Percentiles rank a stretch among this genome's conserved stretches.
These are phyloP conservation scores for Crepidotus variabilis DNA, from an alignment of 768 basidiomycete species.

Conservation along the genomic window DNA sequence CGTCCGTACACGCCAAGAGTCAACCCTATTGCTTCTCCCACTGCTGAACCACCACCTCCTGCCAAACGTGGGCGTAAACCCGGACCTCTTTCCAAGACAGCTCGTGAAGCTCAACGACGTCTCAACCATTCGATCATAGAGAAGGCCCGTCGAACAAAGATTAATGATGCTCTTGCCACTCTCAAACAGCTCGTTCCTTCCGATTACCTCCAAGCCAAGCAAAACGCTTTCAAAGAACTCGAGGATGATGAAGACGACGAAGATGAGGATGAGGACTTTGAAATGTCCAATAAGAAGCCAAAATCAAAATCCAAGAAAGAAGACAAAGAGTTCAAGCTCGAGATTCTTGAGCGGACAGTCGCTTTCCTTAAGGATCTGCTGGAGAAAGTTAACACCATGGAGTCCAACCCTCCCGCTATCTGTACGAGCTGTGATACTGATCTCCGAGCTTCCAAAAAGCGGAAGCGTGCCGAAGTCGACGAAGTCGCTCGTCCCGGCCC, in stretches of 20 bases:
- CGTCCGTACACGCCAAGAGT: slow-evolving; percentile 11
- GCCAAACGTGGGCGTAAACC: slow-evolving; percentile 73
- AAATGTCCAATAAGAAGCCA: slow-evolving; percentile 25
- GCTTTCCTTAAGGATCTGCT: slow-evolving; percentile 72
- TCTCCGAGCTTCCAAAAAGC: slow-evolving; percentile 11
- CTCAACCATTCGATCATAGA: slow-evolving; percentile 95
- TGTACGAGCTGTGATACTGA: slow-evolving; percentile 22
- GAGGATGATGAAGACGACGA: slow-evolving; percentile 22
- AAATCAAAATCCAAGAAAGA: slow-evolving; percentile 41
- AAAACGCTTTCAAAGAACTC: slow-evolving; percentile 6
- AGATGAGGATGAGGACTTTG: slow-evolving; percentile 33
- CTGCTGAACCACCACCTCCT: slow-evolving; percentile 16
- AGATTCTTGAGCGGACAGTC: slow-evolving; percentile 83
- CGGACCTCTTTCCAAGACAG: slow-evolving; percentile 66
- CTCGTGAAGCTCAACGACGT: slow-evolving; percentile 84
- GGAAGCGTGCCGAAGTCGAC: slow-evolving; percentile 10
- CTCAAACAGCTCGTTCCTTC: slow-evolving; percentile 75
- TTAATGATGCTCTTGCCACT: slow-evolving; percentile 84
- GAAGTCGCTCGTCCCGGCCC: slow-evolving; percentile 3
- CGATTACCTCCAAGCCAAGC: slow-evolving; percentile 33
- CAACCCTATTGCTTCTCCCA: slow-evolving; percentile 3
- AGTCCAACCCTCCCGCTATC: slow-evolving; percentile 20
- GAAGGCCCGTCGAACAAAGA: slow-evolving; percentile 90
- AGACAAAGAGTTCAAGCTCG: slow-evolving; percentile 90
- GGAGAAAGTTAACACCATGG: slow-evolving; percentile 41